phyloP scores from a whole-genome alignment of 106 monocot genomes.

The Dendrobium catenatum region DNA sequence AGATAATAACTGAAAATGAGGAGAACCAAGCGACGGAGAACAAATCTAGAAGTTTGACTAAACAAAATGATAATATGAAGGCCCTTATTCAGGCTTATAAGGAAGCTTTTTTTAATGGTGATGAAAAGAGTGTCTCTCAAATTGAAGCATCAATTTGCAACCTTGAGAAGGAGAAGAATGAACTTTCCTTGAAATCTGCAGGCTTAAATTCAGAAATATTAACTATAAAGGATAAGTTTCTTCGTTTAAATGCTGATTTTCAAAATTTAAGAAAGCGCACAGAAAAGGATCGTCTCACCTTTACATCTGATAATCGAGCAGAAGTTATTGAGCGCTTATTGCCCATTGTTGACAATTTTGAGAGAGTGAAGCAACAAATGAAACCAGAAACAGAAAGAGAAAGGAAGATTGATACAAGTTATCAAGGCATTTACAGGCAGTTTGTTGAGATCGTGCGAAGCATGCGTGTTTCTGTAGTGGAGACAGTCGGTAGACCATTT shows the following conservation, averaged over 20 bases:
- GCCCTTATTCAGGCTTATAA: conserved; percentile 68
- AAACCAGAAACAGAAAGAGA: conserved; percentile 89
- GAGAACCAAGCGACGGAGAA: conserved; percentile 12
- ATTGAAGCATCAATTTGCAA: conserved; percentile 51
- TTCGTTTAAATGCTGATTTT: conserved; percentile 84
- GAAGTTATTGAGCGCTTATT: conserved; percentile 78
- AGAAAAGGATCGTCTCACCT: conserved; percentile 57
- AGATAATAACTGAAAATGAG: conserved; percentile 45
- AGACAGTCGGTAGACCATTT: conserved; percentile 81
- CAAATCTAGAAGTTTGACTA: conserved; percentile 11
- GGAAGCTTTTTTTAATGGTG: conserved; percentile 65
- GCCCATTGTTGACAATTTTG: conserved; percentile 88
- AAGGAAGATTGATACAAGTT: conserved; percentile 66
- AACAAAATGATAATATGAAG: conserved; percentile 40
- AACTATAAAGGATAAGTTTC: conserved; percentile 45
- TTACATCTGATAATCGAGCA: conserved; percentile 51
- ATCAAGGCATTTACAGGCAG: conserved; percentile 97
- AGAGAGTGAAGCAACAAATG: conserved; percentile 49
- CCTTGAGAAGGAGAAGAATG: conserved; percentile 47
- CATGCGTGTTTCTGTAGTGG: conserved; percentile 63
- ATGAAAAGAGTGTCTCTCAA: conserved; percentile 40
- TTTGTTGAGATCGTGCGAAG: conserved; percentile 87
- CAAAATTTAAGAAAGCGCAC: conserved; percentile 81
- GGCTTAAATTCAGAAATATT: conserved; percentile 43
- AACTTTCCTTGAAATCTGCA: conserved; percentile 30